phyloP scores from a whole-genome alignment of 1,284 basidiomycete species.

The Stereum hirsutum region DNA sequence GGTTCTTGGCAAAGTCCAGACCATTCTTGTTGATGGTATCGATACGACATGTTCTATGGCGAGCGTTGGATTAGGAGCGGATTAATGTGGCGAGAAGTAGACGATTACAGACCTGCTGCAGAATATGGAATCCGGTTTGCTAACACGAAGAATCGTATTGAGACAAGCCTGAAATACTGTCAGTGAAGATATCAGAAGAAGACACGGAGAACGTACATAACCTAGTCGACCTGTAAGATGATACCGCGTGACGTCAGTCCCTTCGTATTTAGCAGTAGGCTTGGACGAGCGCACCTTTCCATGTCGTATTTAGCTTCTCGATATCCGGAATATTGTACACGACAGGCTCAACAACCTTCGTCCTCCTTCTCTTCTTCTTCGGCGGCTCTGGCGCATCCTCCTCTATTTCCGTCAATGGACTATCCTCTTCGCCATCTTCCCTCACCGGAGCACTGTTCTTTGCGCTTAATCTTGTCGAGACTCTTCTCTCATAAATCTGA shows the following conservation, averaged over 20 bases:
- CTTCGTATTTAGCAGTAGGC: constrained; percentile 9
- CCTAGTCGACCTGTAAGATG: constrained; percentile 44
- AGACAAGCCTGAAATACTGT: constrained; percentile 64
- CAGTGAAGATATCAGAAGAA: constrained; percentile 10
- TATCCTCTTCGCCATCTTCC: background rate
- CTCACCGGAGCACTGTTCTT: background rate
- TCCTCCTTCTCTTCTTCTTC: constrained; percentile 32
- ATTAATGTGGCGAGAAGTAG: background rate
- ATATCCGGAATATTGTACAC: constrained; percentile 69
- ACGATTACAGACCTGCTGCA: constrained; percentile 52
- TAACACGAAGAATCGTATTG: constrained; percentile 72
- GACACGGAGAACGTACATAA: constrained; percentile 14
- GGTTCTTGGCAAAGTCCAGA: constrained; percentile 69
- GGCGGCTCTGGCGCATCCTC: constrained; percentile 11
- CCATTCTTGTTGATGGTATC: constrained; percentile 79
- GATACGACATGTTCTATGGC: constrained; percentile 37
- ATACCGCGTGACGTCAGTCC: constrained; percentile 10
- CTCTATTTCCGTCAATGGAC: constrained; percentile 7
- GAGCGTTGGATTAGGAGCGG: constrained; percentile 7
- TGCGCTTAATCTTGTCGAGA: background rate
- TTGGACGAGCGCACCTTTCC: constrained; percentile 37
- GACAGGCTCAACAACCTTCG: constrained; percentile 42
- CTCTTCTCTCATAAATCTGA: constrained; percentile 4
- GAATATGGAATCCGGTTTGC: constrained; percentile 64
- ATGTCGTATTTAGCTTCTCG: constrained; percentile 51